Evolutionary conservation across 768 basidiomycete genomes (phyloP), one percentile per base, ranked within the genome.

Genomic region (Ramaria rubella): DNA sequence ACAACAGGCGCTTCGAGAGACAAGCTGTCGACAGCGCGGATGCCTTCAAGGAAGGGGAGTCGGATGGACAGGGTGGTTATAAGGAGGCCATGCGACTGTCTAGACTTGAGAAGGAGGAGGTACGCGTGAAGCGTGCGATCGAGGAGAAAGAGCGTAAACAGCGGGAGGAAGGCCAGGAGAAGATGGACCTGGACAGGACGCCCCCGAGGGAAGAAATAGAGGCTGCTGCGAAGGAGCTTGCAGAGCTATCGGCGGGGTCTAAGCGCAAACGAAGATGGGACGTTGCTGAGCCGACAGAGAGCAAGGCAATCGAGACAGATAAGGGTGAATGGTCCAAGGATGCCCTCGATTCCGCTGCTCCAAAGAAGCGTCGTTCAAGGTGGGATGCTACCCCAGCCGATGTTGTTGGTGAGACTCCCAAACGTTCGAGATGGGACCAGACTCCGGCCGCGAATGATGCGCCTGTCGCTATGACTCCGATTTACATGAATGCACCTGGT

Each of bases 371-470:
- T 59, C 85, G 92, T 62, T 97, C 94, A 55, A 81, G 95, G 49
- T 97, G 95, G 95, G 95, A 98, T 69, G 92, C 93, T 52, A 83
- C 93, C 0, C 93, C 94, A 11, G 81, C 86, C 4, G 91, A 92
- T 56, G 62, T 65, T 8, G 68, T 75, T 7, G 73, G 76, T 38
- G 85, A 90, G 62, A 82, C 87, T 17, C 88, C 90, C 27, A 94
- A 94, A 68, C 86, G 87, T 49, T 97, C 94, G 27, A 83, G 94
- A 50, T 99, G 95, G 96, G 96, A 99, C 69, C 93, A 96, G 72
- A 90, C 92, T 17, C 94, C 96, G 5, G 78, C 80, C 50, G 75
- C 83, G 4, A 66, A 70, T 17, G 67, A 69, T 14, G 77, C 70
- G 0, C 86, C 86, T 2, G 55, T 55, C 1, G 64, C 65, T 1